These are phyloP conservation scores for Hylodesmum podocarpum DNA, from an alignment of 306 rosid species.

Conservation along the genomic window DNA sequence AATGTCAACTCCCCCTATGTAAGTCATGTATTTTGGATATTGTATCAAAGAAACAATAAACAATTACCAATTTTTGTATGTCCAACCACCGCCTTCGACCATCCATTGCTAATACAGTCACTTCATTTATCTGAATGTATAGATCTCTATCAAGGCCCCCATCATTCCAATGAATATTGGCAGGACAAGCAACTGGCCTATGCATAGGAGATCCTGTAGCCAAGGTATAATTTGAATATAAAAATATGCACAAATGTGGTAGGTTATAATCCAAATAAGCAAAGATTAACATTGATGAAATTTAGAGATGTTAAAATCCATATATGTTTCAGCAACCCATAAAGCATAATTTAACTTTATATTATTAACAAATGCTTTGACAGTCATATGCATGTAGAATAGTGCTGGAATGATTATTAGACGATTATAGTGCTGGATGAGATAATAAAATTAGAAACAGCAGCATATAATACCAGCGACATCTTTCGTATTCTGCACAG, in stretches of 20 bases:
- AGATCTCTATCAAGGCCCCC: constrained; percentile 94
- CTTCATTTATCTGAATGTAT: constrained; percentile 69
- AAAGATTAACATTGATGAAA: not conserved
- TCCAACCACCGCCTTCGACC: constrained; percentile 99
- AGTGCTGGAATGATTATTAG: not conserved
- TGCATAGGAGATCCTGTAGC: constrained; percentile 59
- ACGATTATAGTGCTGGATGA: constrained; percentile 21
- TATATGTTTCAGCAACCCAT: not conserved
- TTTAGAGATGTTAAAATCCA: not conserved
- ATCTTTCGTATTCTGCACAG: constrained; percentile 48
- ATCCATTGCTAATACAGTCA: constrained; percentile 97
- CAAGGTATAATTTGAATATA: not conserved
- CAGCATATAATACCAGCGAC: constrained; percentile 54
- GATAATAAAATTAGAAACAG: constrained; percentile 17
- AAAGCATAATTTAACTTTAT: constrained; percentile 6
- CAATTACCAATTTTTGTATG: constrained; percentile 78
- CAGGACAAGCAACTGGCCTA: constrained; percentile 62
- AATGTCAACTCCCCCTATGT: not conserved
- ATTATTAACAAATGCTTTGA: constrained; percentile 5
- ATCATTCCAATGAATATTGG: constrained; percentile 73
- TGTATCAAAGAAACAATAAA: constrained; percentile 6
- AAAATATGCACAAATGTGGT: constrained; percentile 17
- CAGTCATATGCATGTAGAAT: not conserved
- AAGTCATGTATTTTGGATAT: constrained; percentile 18
- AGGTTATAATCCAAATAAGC: constrained; percentile 10